phyloP scores from a whole-genome alignment of 2,329 filamentous ascomycete species.

The Talaromyces sp. region DNA sequence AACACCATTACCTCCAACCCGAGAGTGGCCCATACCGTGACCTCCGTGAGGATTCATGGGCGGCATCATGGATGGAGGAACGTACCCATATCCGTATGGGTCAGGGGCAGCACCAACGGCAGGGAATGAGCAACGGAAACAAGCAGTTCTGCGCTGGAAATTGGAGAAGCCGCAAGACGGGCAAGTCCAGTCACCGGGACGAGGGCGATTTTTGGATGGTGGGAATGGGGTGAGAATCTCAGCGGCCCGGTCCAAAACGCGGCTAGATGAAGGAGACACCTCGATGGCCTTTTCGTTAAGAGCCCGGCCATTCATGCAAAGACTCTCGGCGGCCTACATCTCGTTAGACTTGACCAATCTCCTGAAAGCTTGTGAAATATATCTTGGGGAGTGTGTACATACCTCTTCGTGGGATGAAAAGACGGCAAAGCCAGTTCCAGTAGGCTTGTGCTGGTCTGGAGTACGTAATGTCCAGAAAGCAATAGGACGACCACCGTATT shows the following conservation, averaged over 20 bases:
- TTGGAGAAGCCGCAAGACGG: slow-evolving; percentile 98
- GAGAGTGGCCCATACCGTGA: slow-evolving; percentile 56
- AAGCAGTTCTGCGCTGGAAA: slow-evolving; percentile 96
- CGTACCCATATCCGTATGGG: slow-evolving; percentile 59
- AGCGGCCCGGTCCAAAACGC: slow-evolving; percentile 89
- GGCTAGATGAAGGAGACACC: slow-evolving; percentile 94
- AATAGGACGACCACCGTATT: slow-evolving; percentile 95
- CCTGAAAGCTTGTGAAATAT: not conserved
- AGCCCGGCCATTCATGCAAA: slow-evolving; percentile 98
- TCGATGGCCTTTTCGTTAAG: slow-evolving; percentile 99
- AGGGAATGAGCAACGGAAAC: slow-evolving; percentile 99
- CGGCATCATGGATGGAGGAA: slow-evolving; percentile 75
- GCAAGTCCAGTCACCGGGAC: slow-evolving; percentile 98
- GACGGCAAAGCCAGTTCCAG: slow-evolving; percentile 93
- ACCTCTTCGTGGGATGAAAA: slow-evolving; percentile 99
- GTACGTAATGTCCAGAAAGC: slow-evolving; percentile 98
- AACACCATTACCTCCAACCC: slow-evolving; percentile 71
- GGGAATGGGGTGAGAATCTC: slow-evolving; percentile 97
- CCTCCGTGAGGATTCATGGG: slow-evolving; percentile 62
- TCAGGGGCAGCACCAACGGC: slow-evolving; percentile 79
- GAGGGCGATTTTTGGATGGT: slow-evolving; percentile 95
- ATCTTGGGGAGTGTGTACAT: not conserved
- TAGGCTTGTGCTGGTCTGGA: slow-evolving; percentile 99
- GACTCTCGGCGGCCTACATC: slow-evolving; percentile 81
- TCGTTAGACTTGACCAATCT: slow-evolving; percentile 9